Evolutionary conservation across 768 basidiomycete species (phyloP).

Genomic region (Lactarius pseudohatsudake): DNA sequence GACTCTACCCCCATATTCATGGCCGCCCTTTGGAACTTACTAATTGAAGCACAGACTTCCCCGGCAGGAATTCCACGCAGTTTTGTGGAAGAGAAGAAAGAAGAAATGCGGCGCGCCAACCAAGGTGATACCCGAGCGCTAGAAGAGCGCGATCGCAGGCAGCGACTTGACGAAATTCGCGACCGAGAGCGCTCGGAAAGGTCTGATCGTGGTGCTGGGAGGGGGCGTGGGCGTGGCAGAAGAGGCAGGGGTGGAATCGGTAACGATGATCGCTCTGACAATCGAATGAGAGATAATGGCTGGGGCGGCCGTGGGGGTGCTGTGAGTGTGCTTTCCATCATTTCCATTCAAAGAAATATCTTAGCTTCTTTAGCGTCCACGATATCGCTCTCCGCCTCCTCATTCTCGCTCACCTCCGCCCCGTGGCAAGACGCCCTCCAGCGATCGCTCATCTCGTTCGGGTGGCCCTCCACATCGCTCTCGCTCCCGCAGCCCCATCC

Average conservation of each 20-base stretch:
- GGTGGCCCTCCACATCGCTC: conserved; percentile 40
- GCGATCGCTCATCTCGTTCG: conserved; percentile 42
- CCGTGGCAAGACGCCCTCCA: conserved; percentile 36
- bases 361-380: conserved; percentile 35
- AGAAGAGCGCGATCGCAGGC: conserved; percentile 69
- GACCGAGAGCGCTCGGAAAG: conserved; percentile 54
- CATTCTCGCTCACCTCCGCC: conserved; percentile 35
- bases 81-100: conserved; percentile 90
- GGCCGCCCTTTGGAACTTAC: conserved; percentile 81
- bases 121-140: conserved; percentile 63
- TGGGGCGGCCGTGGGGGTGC: conserved; percentile 71
- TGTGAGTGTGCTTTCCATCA: conserved; percentile 35
- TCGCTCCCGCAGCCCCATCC: conserved; percentile 31
- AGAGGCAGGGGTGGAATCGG: conserved; percentile 49
- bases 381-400: conserved; percentile 49
- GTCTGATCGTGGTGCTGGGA: conserved; percentile 48
- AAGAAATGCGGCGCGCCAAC: conserved; percentile 75
- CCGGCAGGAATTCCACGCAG: conserved; percentile 87
- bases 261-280: conserved; percentile 40
- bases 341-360: conserved; percentile 27
- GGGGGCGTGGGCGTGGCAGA: conserved; percentile 59
- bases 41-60: conserved; percentile 91
- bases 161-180: conserved; percentile 66
- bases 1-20: conserved; percentile 86
- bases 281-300: conserved; percentile 54